phyloP scores from a whole-genome alignment of 2,329 filamentous ascomycete genomes.

The Fusarium sp. region DNA sequence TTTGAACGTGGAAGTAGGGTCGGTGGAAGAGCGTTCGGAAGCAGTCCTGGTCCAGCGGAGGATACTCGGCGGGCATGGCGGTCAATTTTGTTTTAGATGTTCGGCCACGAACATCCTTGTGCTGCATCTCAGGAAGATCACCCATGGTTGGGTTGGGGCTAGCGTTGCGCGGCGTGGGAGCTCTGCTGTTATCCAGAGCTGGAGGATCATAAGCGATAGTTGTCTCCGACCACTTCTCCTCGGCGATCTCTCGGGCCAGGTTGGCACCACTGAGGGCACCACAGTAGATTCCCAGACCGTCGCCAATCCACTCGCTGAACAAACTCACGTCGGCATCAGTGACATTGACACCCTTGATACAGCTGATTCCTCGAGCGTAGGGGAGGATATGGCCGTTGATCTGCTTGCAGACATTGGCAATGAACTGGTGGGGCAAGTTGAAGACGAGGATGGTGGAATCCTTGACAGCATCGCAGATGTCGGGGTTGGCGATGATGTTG shows the following conservation, averaged over 20 bases:
- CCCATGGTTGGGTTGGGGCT: constrained; percentile 63
- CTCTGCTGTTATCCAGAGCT: constrained; percentile 80
- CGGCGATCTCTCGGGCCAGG: constrained; percentile 93
- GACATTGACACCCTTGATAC: constrained; percentile 98
- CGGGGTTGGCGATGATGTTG: constrained; percentile 88
- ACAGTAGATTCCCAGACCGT: constrained; percentile 93
- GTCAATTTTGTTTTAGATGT: constrained; percentile 76
- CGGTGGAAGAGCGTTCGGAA: constrained; percentile 91
- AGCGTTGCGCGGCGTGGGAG: constrained; percentile 64
- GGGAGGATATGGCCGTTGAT: constrained; percentile 90
- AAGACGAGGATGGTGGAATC: constrained; percentile 92
- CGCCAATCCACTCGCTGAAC: constrained; percentile 94
- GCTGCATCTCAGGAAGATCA: constrained; percentile 67
- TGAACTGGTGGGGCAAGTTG: constrained; percentile 97
- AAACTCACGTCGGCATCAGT: constrained; percentile 85
- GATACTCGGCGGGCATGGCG: constrained; percentile 83
- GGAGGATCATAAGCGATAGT: constrained; percentile 97
- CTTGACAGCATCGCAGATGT: constrained; percentile 80
- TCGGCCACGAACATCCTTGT: constrained; percentile 76
- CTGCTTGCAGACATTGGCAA: constrained; percentile 84
- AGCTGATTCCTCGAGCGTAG: constrained; percentile 92
- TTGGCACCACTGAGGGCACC: constrained; percentile 96
- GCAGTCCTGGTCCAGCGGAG: constrained; percentile 84
- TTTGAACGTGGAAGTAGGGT: constrained; percentile 95
- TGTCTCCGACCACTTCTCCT: constrained; percentile 96